These are phyloP conservation scores for Colletotrichum sp. DNA, from an alignment of 2,329 filamentous ascomycete genomes.

Conservation along the genomic window DNA sequence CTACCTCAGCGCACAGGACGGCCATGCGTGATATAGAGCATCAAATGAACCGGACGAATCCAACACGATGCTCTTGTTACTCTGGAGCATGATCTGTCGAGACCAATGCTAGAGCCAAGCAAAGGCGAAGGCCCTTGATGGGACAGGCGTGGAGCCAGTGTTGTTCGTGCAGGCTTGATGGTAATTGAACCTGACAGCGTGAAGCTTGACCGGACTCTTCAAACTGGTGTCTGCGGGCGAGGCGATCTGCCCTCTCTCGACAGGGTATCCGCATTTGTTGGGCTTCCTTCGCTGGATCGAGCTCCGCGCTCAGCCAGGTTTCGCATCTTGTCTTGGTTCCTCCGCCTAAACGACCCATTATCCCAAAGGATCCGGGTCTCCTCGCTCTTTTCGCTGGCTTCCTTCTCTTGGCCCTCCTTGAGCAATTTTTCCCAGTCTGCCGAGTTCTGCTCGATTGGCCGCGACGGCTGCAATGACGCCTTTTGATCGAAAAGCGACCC, in stretches of 20 bases:
- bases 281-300: background rate
- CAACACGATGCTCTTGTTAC: background rate
- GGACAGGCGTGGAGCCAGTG: background rate
- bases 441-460: background rate
- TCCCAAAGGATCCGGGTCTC: background rate
- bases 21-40: no score
- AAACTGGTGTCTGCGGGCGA: background rate
- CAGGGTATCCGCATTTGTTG: background rate
- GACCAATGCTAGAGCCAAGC: background rate
- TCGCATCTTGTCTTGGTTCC: background rate
- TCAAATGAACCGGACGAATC: no score
- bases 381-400: background rate
- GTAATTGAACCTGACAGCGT: background rate
- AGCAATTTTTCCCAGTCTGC: background rate
- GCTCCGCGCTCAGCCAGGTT: background rate
- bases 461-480: background rate
- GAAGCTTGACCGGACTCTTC: background rate
- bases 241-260: background rate
- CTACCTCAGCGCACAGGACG: no score
- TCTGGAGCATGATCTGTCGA: background rate
- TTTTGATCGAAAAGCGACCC: background rate
- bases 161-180: background rate
- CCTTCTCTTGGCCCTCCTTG: background rate
- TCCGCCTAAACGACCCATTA: background rate
- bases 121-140: background rate